Percentiles rank a stretch among this genome's conserved stretches.
Evolutionary conservation across 768 basidiomycete genomes (phyloP).

Genomic region (Mycena crocata): DNA sequence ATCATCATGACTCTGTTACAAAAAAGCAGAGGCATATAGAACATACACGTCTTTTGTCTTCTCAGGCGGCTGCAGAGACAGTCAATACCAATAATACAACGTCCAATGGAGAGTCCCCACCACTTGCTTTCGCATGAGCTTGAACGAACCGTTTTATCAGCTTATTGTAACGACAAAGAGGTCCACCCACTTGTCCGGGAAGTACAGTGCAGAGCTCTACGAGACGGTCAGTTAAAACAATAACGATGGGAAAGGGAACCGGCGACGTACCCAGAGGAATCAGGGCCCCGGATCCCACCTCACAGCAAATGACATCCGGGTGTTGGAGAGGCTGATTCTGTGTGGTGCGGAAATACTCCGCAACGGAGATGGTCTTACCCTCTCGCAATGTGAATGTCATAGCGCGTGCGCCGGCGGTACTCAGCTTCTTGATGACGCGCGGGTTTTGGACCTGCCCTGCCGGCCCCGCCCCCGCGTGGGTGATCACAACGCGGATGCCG

Average conservation of each 20-base stretch:
- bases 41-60: slow-evolving; percentile 78
- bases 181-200: no score
- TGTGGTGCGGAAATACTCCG: slow-evolving; percentile 45
- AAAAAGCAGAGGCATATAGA: no score
- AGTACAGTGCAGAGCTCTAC: slow-evolving; percentile 75
- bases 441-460: no score
- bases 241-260: not conserved
- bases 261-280: slow-evolving; percentile 9
- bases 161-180: no score
- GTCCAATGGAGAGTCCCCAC: no score
- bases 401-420: slow-evolving; percentile 61
- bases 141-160: no score
- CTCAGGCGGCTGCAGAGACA: no score
- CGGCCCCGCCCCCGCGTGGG: slow-evolving; percentile 47
- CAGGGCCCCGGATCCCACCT: slow-evolving; percentile 60
- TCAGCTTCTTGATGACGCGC: slow-evolving; percentile 73
- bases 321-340: not conserved
- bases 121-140: slow-evolving; percentile 81
- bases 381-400: slow-evolving; percentile 68
- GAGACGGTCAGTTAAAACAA: slow-evolving; percentile 62
- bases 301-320: slow-evolving; percentile 23
- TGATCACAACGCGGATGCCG: slow-evolving; percentile 62
- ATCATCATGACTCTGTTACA: no score
- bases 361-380: slow-evolving; percentile 67
- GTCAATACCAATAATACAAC: no score